These are phyloP conservation scores for Nematodospora anomalae DNA, from an alignment of 1,139 yeast genomes.

Conservation along the genomic window DNA sequence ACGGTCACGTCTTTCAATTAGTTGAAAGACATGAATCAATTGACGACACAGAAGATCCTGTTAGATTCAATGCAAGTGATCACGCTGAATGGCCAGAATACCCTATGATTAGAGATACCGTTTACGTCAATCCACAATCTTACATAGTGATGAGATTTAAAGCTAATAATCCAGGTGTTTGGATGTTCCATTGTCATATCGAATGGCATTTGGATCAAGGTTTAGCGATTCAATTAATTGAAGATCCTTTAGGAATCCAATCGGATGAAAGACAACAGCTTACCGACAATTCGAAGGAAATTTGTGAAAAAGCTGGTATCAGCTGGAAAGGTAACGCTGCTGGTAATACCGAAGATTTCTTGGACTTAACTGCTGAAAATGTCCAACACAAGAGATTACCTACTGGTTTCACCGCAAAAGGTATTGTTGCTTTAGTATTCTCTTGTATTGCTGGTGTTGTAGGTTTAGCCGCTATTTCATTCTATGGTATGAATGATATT, in stretches of 20 bases:
- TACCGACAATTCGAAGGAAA: conserved; percentile 47
- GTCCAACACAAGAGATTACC: conserved; percentile 60
- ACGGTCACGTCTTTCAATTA: conserved; percentile 82
- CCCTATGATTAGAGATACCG: conserved; percentile 69
- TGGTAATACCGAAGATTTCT: conserved; percentile 51
- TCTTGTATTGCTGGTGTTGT: conserved; percentile 58
- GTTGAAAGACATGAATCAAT: conserved; percentile 57
- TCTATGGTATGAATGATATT: conserved; percentile 68
- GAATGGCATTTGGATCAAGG: conserved; percentile 96
- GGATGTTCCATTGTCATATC: conserved; percentile 93
- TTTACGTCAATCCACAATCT: conserved; percentile 63
- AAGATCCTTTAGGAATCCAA: conserved; percentile 65
- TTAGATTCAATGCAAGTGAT: conserved; percentile 45
- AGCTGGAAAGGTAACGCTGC: conserved; percentile 69
- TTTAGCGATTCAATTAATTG: conserved; percentile 67
- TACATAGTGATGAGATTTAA: conserved; percentile 64
- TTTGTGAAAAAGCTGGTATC: conserved; percentile 48
- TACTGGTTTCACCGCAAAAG: conserved; percentile 65
- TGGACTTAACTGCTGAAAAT: conserved; percentile 57
- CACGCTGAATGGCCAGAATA: conserved; percentile 58
- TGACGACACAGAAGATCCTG: conserved; percentile 50
- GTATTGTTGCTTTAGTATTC: conserved; percentile 60
- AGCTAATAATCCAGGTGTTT: conserved; percentile 87
- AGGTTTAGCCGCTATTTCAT: conserved; percentile 56
- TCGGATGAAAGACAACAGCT: conserved; percentile 33